A percentile compares a stretch with the other conserved stretches of the same genome.
phyloP scores from a whole-genome alignment of 2,329 filamentous ascomycete genomes.

The Diaporthe sp. region DNA sequence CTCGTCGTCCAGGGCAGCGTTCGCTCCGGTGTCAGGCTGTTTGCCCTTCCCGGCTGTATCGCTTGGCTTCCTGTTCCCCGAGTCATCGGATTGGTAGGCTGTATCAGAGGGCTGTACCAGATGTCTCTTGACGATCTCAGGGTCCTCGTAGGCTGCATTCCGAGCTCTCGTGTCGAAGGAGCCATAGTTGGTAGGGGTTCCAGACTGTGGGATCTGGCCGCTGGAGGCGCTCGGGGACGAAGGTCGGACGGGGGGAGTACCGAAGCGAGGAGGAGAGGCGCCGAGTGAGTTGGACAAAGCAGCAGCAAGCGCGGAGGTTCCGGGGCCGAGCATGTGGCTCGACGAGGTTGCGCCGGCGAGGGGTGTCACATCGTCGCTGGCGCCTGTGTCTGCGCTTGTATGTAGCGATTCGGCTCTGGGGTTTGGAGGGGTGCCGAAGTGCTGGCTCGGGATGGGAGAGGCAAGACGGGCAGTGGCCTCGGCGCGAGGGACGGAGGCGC shows the following conservation, averaged over 20 bases:
- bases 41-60: slow-evolving; percentile 65
- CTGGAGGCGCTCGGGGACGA: slow-evolving; percentile 68
- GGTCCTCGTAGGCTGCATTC: slow-evolving; percentile 81
- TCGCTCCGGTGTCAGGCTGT: slow-evolving; percentile 57
- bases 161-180: slow-evolving; percentile 82
- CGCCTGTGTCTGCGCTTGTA: slow-evolving; percentile 56
- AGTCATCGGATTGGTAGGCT: slow-evolving; percentile 59
- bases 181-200: slow-evolving; percentile 81
- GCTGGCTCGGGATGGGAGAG: slow-evolving; percentile 65
- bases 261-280: slow-evolving; percentile 77
- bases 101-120: slow-evolving; percentile 77
- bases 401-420: slow-evolving; percentile 30
- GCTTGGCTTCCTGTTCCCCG: slow-evolving; percentile 50
- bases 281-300: slow-evolving; percentile 84
- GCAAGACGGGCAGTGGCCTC: slow-evolving; percentile 72
- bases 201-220: slow-evolving; percentile 58
- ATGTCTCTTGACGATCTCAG: slow-evolving; percentile 91
- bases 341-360: slow-evolving; percentile 72
- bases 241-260: slow-evolving; percentile 71
- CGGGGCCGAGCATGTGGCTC: slow-evolving; percentile 77
- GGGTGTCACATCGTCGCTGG: slow-evolving; percentile 65
- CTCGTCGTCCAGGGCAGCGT: slow-evolving; percentile 68
- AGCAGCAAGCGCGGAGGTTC: slow-evolving; percentile 88
- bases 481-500: slow-evolving; percentile 68
- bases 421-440: slow-evolving; percentile 48